Base-by-base conservation (phyloP, 2,329 filamentous ascomycete species). In the Colletotrichum viniferum region DNA sequence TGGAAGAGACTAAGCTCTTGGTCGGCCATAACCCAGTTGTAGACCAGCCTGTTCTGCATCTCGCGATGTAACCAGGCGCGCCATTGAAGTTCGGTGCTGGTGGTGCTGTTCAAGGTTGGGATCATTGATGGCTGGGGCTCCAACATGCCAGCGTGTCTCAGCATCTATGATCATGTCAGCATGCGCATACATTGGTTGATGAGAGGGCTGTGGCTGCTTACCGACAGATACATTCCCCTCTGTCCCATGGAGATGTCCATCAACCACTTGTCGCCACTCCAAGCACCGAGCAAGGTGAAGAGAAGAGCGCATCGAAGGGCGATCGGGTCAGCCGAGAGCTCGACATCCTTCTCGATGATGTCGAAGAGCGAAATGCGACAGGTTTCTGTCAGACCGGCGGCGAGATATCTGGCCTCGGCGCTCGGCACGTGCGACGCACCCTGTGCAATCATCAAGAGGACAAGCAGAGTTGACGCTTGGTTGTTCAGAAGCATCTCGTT, bases 181-280 rank as follows among this genome's bases (percentile, higher is more conserved):
- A 16, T 13, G 26, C 18, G 13, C 13, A 14, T 21, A 12, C 16
- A 12, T 62, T 21, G 28, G 16, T 16, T 60, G 18, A 24, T 21
- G 2, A 5, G n/a, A 16, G 10, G 4, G 60, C 21, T 13, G 26
- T 48, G 38, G 8, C n/a, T 28, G 81, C 88, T 85, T 79, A 90
- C 88, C 74, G 92, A 89, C 75, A 94, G 88, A 81, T 94, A 94
- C 92, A 94, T 94, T 73, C 92, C 92, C 63, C 92, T 88, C 82
- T 94, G 93, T 34, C 93, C 92, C 92, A 94, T 94, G 56, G 92
- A 90, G 77, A 94, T 94, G 79, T 94, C 92, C 92, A 94, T 94
- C 78, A 94, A 91, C 92, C 93, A 94, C 83, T 94, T 94, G 82
- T 94, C 93, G 61, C 93, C 93, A 80, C 92, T 93, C 93, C 93